phyloP scores from a whole-genome alignment of 148 eudicot genomes.

The Mesembryanthemum crystallinum region DNA sequence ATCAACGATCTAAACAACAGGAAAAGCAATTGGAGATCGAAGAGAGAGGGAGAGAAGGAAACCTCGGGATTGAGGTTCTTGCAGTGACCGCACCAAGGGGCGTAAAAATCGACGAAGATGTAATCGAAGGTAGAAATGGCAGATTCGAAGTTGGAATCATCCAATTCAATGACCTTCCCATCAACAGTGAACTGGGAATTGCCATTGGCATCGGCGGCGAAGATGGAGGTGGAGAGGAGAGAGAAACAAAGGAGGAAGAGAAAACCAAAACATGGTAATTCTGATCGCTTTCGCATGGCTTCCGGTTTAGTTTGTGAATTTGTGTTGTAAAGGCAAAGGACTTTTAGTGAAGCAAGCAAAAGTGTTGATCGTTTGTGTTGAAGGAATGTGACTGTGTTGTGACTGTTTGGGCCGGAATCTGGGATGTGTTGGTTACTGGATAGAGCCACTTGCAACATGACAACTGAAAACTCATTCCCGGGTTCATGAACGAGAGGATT shows the following conservation, averaged over 20 bases:
- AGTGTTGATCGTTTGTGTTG: background rate
- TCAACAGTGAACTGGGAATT: slow-evolving; percentile 35
- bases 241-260: slow-evolving; percentile 3
- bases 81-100: slow-evolving; percentile 98
- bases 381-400: no score
- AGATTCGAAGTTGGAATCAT: slow-evolving; percentile 73
- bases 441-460: no score
- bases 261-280: background rate
- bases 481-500: no score
- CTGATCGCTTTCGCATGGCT: slow-evolving; percentile 22
- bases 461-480: no score
- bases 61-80: slow-evolving; percentile 86
- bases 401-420: no score
- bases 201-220: slow-evolving; percentile 21
- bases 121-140: slow-evolving; percentile 70
- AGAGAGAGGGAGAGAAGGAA: slow-evolving; percentile 4
- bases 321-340: no score
- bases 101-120: slow-evolving; percentile 80
- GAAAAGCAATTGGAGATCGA: background rate
- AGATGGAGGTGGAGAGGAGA: slow-evolving; percentile 21
- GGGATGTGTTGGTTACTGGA: no score
- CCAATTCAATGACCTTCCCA: slow-evolving; percentile 73
- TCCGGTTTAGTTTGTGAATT: no score
- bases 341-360: no score
- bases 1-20: background rate